phyloP scores from a whole-genome alignment of 106 monocot species.

The Acanthochlamys bracteata region DNA sequence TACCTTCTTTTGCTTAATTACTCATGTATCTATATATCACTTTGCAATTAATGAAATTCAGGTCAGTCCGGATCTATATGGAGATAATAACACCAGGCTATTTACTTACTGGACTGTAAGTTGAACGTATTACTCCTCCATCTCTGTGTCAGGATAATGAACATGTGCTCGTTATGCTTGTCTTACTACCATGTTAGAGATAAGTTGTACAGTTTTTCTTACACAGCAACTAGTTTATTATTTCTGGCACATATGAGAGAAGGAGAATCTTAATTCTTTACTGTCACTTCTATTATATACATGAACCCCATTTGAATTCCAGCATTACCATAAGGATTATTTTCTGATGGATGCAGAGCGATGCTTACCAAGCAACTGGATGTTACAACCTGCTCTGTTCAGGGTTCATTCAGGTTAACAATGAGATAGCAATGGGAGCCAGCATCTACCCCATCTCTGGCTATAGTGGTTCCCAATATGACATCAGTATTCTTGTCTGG shows the following conservation, averaged over 20 bases:
- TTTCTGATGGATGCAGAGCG: constrained; percentile 39
- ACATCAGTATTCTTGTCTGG: constrained; percentile 74
- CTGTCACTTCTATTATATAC: too few relatives aligned
- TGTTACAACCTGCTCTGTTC: constrained; percentile 91
- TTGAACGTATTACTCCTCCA: constrained; percentile 5
- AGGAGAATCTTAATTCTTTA: too few relatives aligned
- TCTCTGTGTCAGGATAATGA: not conserved
- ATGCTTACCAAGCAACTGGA: constrained; percentile 79
- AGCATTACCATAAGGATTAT: too few relatives aligned
- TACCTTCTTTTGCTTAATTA: too few relatives aligned
- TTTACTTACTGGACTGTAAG: constrained; percentile 99
- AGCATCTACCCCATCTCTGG: constrained; percentile 65
- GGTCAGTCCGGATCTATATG: constrained; percentile 95
- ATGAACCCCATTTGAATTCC: too few relatives aligned
- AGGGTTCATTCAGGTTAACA: constrained; percentile 78
- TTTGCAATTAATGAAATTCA: constrained; percentile 15
- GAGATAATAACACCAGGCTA: constrained; percentile 83
- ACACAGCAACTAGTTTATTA: too few relatives aligned
- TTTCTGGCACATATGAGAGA: too few relatives aligned
- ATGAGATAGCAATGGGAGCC: constrained; percentile 77
- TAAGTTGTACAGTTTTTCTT: not conserved
- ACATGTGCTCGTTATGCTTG: not conserved
- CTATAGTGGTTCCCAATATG: constrained; percentile 61
- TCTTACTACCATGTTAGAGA: not conserved
- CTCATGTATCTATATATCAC: too few relatives aligned